phyloP scores from a whole-genome alignment of 1,284 basidiomycete genomes.

The Microbotryum silenes-acaulis region DNA sequence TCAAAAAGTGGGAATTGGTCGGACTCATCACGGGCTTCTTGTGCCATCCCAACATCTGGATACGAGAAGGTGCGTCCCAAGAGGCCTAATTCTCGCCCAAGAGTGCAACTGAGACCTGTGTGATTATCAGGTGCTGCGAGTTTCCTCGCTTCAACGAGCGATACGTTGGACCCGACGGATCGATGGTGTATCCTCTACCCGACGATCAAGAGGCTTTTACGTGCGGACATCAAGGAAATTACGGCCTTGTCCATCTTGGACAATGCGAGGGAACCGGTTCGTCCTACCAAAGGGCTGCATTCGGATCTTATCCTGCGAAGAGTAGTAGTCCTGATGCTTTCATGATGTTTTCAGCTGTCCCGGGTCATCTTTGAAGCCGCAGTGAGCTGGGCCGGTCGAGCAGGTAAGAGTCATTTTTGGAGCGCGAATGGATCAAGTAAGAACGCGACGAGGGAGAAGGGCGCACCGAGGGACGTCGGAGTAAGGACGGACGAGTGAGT shows the following conservation, averaged over 20 bases:
- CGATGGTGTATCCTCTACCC: conserved; percentile 96
- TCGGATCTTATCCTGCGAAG: background rate
- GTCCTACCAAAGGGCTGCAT: conserved; percentile 33
- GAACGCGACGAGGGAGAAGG: conserved; percentile 49
- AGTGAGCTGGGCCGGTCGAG: conserved; percentile 67
- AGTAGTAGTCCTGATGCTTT: background rate
- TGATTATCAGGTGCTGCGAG: conserved; percentile 61
- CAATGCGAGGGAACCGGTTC: conserved; percentile 67
- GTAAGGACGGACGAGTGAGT: conserved; percentile 64
- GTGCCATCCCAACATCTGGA: conserved; percentile 95
- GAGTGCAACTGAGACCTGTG: background rate
- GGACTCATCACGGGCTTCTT: conserved; percentile 77
- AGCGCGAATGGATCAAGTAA: too few species aligned
- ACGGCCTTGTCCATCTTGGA: conserved; percentile 65
- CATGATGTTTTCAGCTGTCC: conserved; percentile 52
- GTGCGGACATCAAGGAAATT: conserved; percentile 72
- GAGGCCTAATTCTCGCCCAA: background rate
- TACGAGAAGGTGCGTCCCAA: conserved; percentile 63
- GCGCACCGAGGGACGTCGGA: conserved; percentile 45
- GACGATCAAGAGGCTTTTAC: conserved; percentile 72
- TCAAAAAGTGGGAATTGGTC: conserved; percentile 91
- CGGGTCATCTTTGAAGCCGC: conserved; percentile 76
- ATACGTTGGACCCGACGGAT: conserved; percentile 70
- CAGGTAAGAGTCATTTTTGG: conserved; percentile 42
- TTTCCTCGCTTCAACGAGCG: conserved; percentile 75